Base-by-base conservation (phyloP, 495 filamentous ascomycete genomes). In the Neurospora sp. region DNA sequence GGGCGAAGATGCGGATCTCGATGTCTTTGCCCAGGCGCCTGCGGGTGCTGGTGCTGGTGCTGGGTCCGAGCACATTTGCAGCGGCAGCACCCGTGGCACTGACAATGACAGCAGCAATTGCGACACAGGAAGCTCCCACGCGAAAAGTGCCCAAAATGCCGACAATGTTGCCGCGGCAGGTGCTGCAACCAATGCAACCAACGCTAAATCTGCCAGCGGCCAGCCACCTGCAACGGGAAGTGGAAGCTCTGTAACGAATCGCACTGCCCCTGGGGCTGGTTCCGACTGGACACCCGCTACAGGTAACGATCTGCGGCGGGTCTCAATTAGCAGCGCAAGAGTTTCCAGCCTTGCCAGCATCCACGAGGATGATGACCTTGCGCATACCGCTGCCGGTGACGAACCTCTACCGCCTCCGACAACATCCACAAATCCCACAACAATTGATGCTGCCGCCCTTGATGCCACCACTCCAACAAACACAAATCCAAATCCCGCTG, bases 391-490 rank as follows among this genome's bases (percentile, higher is more conserved):
- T 66, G 54, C 54, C 27, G 54, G 54, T 66, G 14, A 66, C 54
- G 54, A 42, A 73, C 18, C 74, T 41, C 37, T 76, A 69, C 62
- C 71, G 72, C 73, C 74, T 72, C 59, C 20, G 44, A 31, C n/a
- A 35, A 18, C 66, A 54, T 59, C 73, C 62, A 37, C 16, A 23
- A 4, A 9, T 40, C 9, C 27, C 69, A 39, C 38, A 31, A 10
- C 18, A 35, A 35, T n/a, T 9, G 69, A 37, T 40, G 46, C 41
- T n/a, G 20, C 20, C 14, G 4, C 7, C 23, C 48, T 48, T 70
- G 73, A 62, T 39, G 54, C 44, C 44, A 37, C 72, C 48, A 42
- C n/a, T 42, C 20, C 72, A 46, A 74, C 74, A 11, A 72, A 40
- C 40, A 46, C 70, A 42, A 71, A 42, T 18, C 39, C 70, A n/a